A percentile compares a stretch with the other conserved stretches of the same genome.
Conservation (phyloP, 257 asterid genomes). For the Fraxinus pennsylvanica region DNA sequence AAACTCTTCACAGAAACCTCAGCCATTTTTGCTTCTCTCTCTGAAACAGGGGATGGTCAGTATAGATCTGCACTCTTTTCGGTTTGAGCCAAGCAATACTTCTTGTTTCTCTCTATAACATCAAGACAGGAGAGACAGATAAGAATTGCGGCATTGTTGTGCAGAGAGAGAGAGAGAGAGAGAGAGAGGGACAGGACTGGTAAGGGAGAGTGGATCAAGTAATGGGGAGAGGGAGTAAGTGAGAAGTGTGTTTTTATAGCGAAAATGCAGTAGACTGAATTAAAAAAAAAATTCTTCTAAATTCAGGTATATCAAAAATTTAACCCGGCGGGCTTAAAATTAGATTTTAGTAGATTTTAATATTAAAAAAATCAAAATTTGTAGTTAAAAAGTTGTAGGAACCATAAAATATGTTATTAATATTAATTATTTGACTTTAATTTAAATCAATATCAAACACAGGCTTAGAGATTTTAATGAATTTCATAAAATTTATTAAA, state of each 20-base stretch:
- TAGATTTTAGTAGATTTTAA: too few species aligned
- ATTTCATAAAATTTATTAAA: too few species aligned
- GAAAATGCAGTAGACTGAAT: background rate
- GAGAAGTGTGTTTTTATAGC: constrained; percentile 7
- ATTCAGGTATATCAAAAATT: too few species aligned
- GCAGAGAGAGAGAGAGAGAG: constrained; percentile 21
- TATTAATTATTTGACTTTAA: too few species aligned
- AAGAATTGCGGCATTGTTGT: constrained; percentile 55
- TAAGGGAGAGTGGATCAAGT: constrained; percentile 40
- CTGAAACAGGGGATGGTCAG: constrained; percentile 35
- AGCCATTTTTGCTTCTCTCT: constrained; percentile 40
- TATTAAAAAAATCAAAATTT: too few species aligned
- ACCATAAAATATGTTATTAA: too few species aligned
- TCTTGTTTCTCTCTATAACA: constrained; percentile 24
- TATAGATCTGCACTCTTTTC: constrained; percentile 30
- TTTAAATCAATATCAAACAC: too few species aligned
- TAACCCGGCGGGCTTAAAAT: too few species aligned
- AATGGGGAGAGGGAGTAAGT: constrained; percentile 35
- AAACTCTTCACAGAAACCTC: constrained; percentile 55
- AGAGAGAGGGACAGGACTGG: background rate
- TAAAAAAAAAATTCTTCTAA: too few species aligned
- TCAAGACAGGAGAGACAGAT: constrained; percentile 29
- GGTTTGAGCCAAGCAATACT: constrained; percentile 31
- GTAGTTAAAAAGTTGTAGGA: too few species aligned
- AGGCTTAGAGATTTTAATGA: too few species aligned